Base-by-base conservation (phyloP, 2,329 filamentous ascomycete genomes). In the Aspergillus intermedius region DNA sequence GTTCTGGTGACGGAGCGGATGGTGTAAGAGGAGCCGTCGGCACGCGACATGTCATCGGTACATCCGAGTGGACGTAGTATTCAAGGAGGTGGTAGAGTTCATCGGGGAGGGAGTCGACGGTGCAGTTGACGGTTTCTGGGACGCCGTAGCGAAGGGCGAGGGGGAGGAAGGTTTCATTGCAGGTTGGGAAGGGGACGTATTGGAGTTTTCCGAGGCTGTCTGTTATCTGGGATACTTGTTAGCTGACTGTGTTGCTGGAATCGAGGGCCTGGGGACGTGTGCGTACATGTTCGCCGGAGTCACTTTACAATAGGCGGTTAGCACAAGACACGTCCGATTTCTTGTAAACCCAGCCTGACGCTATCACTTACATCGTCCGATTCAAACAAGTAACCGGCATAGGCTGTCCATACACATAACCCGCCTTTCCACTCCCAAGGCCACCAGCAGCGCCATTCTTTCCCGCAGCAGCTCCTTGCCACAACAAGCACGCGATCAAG, bases 41-140 rank as follows among this genome's bases (percentile, higher is more conserved):
- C 12, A 97, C 81, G 46, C 93, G 91, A 71, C 93, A 98, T 47
- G 89, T 84, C 44, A 97, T 78, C 8, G 93, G 93, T 15, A 90
- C 91, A 71, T 98, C 93, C 74, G 87, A 90, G 77, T 97, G 93
- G 68, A 97, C 85, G 78, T 97, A 97, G 78, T 96, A 97, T 74
- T 97, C 65, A 39, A 78, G 55, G 21, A 79, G 61, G 57, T 82
- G 79, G 55, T 80, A 75, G 32, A 77, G 69, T 2, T 77, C 68
- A 51, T 81, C 79, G 25, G 77, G 71, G 8, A 78, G 73, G 25
- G 70, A 68, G 49, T 71, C 67, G 51, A 78, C 74, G 42, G 80
- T 75, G 60, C 75, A 76, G 40, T 71, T 76, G 53, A 81, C 71
- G 42, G 95, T 90, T 67, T 73, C 67, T 41, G 69, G 68, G 57